phyloP scores from a whole-genome alignment of 805 yeast genomes.

The Cyberlindnera veronae region DNA sequence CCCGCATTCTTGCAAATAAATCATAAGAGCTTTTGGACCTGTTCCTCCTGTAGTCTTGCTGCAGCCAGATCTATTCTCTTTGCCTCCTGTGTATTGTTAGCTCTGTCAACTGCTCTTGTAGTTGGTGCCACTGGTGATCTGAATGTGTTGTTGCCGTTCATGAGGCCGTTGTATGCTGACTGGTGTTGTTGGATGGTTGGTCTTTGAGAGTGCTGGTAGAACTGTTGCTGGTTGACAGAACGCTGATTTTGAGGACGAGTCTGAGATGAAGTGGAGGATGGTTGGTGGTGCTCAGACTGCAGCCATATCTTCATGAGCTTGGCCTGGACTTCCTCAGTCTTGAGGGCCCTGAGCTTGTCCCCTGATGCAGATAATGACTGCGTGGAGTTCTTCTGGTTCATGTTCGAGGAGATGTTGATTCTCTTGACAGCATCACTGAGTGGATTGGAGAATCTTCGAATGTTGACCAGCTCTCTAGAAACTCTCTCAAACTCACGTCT shows the following conservation, averaged over 20 bases:
- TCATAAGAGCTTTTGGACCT: conserved; percentile 22
- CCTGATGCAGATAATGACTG: neutral
- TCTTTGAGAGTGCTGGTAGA: conserved; percentile 18
- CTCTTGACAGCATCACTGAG: conserved; percentile 59
- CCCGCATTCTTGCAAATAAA: neutral
- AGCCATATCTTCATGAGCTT: conserved; percentile 26
- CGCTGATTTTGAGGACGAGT: conserved; percentile 6
- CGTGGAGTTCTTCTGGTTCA: neutral
- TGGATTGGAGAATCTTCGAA: conserved; percentile 69
- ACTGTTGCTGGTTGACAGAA: conserved; percentile 8
- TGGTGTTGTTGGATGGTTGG: conserved; percentile 8
- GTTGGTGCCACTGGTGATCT: conserved; percentile 31
- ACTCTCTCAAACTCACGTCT: conserved; percentile 77
- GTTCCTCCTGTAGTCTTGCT: conserved; percentile 22
- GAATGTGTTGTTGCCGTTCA: conserved; percentile 1
- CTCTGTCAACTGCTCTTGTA: conserved; percentile 40
- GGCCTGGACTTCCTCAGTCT: conserved; percentile 18
- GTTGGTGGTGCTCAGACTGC: conserved; percentile 17
- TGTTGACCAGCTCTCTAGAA: conserved; percentile 68
- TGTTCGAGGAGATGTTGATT: conserved; percentile 27
- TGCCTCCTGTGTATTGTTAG: conserved; percentile 22
- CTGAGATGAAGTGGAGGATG: no score
- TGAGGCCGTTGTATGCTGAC: conserved; percentile 1
- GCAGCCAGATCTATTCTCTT: conserved; percentile 27
- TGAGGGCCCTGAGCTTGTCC: conserved; percentile 9